Base-by-base conservation (phyloP, 2,329 filamentous ascomycete genomes). In the Exophiala xenobiotica region DNA sequence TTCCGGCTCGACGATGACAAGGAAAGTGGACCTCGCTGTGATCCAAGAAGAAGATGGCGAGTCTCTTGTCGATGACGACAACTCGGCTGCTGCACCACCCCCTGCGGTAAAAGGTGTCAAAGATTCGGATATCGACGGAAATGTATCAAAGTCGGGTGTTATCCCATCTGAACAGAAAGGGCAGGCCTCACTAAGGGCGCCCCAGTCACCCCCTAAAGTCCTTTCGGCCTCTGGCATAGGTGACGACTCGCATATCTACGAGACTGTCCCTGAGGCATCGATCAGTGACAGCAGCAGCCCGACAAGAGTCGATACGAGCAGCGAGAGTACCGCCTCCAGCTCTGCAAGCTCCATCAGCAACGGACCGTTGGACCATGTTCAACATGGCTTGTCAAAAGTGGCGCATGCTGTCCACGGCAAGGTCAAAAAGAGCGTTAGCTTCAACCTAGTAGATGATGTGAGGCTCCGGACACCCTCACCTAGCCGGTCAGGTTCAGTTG, bases 391-490 rank as follows among this genome's bases (percentile, higher is more conserved):
- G 12, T 45, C 49, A 3, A 46, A 12, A 14, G 49, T 35, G 7
- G 42, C 35, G 11, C 49, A 51, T 14, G 49, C 49, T 19, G n/a
- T 51, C 12, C 31, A 41, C 18, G 41, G 14, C 1, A 51, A 41
- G 43, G 49, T 46, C 23, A 46, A 51, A 24, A 51, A 51, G 33
- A 46, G 19, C 9, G 49, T 51, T 33, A 51, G 18, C n/a, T 51
- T 51, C 27, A 44, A 33, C 33, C 42, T 33, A 4, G 42, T 51
- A 6, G 42, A 51, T 9, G 42, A 51, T 35, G 49, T 51, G 18
- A 46, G 49, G 35, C 44, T 51, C 24, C 26, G 37, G 33, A 51
- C 49, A n/a, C 42, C 49, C 2, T 51, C 42, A 8, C 49, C 49
- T 22, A 6, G 18, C 8, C 19, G 22, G 19, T 40, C 19, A 40